A percentile compares a stretch with the other conserved stretches of the same genome.
These are phyloP conservation scores for Schizochytrium sp. DNA, from an alignment of 108 stramenopile species.

Conservation along the genomic window DNA sequence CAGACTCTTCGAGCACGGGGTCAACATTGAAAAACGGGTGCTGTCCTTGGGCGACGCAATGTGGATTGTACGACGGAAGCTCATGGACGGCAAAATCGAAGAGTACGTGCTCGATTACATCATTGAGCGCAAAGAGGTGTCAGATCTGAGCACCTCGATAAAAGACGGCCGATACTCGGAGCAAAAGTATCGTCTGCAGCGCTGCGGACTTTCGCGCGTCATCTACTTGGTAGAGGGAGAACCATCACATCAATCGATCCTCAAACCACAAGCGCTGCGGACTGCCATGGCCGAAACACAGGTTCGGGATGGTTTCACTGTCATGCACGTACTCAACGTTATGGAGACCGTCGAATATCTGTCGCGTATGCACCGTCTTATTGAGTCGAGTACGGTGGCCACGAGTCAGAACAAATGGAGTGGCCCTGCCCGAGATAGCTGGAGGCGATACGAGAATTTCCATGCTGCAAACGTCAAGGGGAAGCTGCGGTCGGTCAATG, in stretches of 20 bases:
- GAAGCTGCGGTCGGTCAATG: background rate
- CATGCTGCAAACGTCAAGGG: background rate
- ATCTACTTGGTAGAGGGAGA: slow-evolving; percentile 25
- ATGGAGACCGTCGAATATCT: background rate
- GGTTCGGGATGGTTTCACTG: background rate
- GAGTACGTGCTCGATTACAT: slow-evolving; percentile 21
- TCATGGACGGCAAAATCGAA: background rate
- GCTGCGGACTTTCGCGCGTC: background rate
- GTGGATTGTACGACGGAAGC: background rate
- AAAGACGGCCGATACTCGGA: slow-evolving; percentile 22
- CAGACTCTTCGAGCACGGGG: background rate
- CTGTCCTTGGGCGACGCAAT: background rate
- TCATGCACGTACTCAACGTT: background rate
- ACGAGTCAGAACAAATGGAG: background rate
- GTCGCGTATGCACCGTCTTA: background rate
- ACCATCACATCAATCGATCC: background rate
- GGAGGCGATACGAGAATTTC: background rate
- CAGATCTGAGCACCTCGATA: background rate
- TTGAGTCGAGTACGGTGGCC: background rate
- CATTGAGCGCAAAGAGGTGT: slow-evolving; percentile 13
- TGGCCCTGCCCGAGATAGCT: background rate
- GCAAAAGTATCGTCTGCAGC: slow-evolving; percentile 22
- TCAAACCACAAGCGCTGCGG: background rate
- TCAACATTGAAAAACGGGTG: background rate
- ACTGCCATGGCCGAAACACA: background rate